A percentile compares a stretch with the other conserved stretches of the same genome.
These are phyloP conservation scores for Volvariella surrecta DNA, from an alignment of 1,284 basidiomycete genomes.

Conservation along the genomic window DNA sequence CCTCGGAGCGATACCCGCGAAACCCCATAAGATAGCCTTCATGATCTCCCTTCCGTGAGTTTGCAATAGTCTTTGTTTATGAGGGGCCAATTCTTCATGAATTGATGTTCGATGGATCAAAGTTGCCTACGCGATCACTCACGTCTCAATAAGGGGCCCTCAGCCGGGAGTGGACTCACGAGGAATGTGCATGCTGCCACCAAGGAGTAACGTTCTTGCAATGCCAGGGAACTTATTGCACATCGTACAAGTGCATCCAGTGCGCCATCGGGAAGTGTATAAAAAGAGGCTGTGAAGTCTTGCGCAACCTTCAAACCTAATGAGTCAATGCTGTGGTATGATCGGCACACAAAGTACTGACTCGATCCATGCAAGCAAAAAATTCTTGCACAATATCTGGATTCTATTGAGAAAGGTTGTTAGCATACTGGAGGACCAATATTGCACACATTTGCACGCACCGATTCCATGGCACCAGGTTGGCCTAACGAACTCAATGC, in stretches of 20 bases:
- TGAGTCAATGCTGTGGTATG: constrained; percentile 2
- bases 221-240: constrained; percentile 56
- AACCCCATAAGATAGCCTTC: constrained; percentile 64
- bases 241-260: constrained; percentile 70
- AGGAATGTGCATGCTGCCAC: constrained; percentile 78
- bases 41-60: constrained; percentile 65
- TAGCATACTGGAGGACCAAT: too few species aligned
- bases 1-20: constrained; percentile 75
- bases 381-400: constrained; percentile 87
- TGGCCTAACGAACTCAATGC: constrained; percentile 47
- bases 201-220: constrained; percentile 84
- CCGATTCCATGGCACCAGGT: constrained; percentile 62
- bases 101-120: constrained; percentile 55
- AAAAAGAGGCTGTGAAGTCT: constrained; percentile 67
- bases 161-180: constrained; percentile 32
- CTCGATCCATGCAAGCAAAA: constrained; percentile 72
- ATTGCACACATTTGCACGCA: too few species aligned
- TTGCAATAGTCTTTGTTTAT: constrained; percentile 42
- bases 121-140: constrained; percentile 32
- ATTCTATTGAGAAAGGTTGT: constrained; percentile 44
- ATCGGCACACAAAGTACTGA: constrained; percentile 21
- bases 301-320: constrained; percentile 46
- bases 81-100: constrained; percentile 41
- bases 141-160: constrained; percentile 2
- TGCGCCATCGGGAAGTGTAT: constrained; percentile 55